Evolutionary conservation across 257 asterid genomes (phyloP).

Genomic region (Vinca minor): DNA sequence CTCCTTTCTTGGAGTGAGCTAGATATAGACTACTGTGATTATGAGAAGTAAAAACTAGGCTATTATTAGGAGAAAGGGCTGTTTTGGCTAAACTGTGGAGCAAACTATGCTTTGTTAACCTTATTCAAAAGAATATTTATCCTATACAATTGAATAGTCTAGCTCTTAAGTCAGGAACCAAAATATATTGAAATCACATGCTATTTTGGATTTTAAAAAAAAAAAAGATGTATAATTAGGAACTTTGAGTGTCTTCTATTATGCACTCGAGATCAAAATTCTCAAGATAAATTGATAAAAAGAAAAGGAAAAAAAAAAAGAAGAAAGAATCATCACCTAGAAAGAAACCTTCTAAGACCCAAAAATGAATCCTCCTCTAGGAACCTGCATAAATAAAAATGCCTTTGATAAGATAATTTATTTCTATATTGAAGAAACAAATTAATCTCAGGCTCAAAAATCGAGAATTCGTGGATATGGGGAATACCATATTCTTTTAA

Average conservation of each 20-base stretch:
- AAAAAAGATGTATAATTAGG: background rate
- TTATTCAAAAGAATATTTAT: constrained; percentile 8
- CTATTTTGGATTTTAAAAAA: background rate
- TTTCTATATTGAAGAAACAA: background rate
- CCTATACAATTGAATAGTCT: constrained; percentile 17
- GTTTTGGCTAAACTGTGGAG: background rate
- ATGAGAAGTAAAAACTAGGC: background rate
- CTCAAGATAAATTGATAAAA: background rate
- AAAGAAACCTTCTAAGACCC: constrained; percentile 22
- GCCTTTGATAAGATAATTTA: background rate
- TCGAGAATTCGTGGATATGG: no score
- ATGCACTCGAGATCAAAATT: constrained; percentile 16
- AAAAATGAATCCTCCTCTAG: constrained; percentile 3
- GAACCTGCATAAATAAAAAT: constrained; percentile 16
- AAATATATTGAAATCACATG: constrained; percentile 1
- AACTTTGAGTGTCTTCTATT: constrained; percentile 6
- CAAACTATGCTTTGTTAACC: constrained; percentile 1
- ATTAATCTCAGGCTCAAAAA: background rate
- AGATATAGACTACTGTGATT: no score
- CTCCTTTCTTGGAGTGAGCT: no score
- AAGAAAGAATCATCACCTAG: constrained; percentile 14
- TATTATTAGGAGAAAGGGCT: background rate
- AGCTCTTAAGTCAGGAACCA: background rate
- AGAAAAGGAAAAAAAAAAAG: background rate
- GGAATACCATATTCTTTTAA: background rate